Base-by-base conservation (phyloP, 2,329 filamentous ascomycete species). In the Chrysoporthe austroafricana region DNA sequence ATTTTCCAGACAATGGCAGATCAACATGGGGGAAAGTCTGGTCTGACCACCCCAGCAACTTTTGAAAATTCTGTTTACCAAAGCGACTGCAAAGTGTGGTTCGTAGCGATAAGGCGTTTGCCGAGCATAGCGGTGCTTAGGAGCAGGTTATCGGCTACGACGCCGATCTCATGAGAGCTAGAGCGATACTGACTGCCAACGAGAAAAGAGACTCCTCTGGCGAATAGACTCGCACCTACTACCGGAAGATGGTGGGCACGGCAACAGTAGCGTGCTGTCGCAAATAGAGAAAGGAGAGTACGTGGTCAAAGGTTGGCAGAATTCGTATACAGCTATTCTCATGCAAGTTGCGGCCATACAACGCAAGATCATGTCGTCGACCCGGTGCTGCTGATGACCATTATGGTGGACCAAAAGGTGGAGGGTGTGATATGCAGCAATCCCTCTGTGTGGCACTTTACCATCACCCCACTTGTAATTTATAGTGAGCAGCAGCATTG, bases 201-300 rank as follows among this genome's bases (percentile, higher is more conserved):
- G 82, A 67, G 82, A 84, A 69, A 83, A 79, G 70, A 82, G 76
- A 66, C 71, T 84, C 13, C 73, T 84, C 57, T 75, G 79, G 16
- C 75, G 77, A 13, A 78, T 83, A 32, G 80, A 83, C 69, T 79
- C 76, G 79, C 78, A 77, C 52, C 72, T 82, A 1, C 80, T 83
- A 77, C 76, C 78, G 0, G 26, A 26, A 26, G 26, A 26, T 26
- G 26, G 26, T 26, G 26, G 26, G 26, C 26, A 26, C 26, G 26
- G 26, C 26, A 26, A 26, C 26, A 26, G 26, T 26, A 26, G 26
- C 26, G 26, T 26, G 26, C 26, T 26, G 26, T 26, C 26, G 26
- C 26, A 26, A 26, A 26, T 26, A 26, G 26, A 26, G 26, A 26
- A 26, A 26, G 26, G 26, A 26, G 26, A 26, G 26, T 26, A 2